A percentile compares a stretch with the other conserved stretches of the same genome.
Evolutionary conservation across 306 rosid species (phyloP).

Genomic region (Lathyrus tuberosus): DNA sequence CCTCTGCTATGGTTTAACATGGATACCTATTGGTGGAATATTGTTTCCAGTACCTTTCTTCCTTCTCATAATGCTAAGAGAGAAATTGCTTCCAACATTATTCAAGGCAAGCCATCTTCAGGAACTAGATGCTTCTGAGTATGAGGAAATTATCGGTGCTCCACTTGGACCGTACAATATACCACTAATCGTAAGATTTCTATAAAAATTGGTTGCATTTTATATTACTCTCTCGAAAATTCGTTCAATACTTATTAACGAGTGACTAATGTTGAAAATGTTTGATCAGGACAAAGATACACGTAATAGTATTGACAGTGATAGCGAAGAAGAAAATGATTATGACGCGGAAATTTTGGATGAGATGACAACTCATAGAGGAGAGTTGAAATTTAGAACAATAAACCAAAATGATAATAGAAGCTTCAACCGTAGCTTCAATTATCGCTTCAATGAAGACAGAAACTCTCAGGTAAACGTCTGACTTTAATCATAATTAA

Average conservation of each 20-base stretch:
- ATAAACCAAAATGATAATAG: conserved; percentile 48
- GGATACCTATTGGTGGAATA: conserved; percentile 89
- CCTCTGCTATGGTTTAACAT: conserved; percentile 70
- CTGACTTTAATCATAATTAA: background rate
- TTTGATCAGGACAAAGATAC: conserved; percentile 58
- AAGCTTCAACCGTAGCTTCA: background rate
- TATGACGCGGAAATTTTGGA: conserved; percentile 76
- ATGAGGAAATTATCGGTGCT: conserved; percentile 72
- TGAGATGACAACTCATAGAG: conserved; percentile 80
- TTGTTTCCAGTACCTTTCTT: conserved; percentile 88
- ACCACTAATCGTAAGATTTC: conserved; percentile 27
- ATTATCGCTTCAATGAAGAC: conserved; percentile 44
- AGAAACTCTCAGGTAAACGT: conserved; percentile 50
- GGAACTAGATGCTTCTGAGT: conserved; percentile 87
- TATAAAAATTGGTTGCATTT: too few species aligned
- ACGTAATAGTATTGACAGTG: conserved; percentile 32
- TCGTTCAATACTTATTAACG: background rate
- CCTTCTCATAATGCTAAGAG: conserved; percentile 76
- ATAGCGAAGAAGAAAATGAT: conserved; percentile 51
- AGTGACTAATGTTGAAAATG: conserved; percentile 7
- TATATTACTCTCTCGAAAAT: too few species aligned
- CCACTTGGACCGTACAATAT: conserved; percentile 31
- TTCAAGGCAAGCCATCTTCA: conserved; percentile 58
- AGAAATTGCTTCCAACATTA: conserved; percentile 70
- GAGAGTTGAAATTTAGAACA: conserved; percentile 76